Evolutionary conservation across 306 rosid species (phyloP), one percentile per base, ranked within the genome.

Genomic region (Casuarina equisetifolia): DNA sequence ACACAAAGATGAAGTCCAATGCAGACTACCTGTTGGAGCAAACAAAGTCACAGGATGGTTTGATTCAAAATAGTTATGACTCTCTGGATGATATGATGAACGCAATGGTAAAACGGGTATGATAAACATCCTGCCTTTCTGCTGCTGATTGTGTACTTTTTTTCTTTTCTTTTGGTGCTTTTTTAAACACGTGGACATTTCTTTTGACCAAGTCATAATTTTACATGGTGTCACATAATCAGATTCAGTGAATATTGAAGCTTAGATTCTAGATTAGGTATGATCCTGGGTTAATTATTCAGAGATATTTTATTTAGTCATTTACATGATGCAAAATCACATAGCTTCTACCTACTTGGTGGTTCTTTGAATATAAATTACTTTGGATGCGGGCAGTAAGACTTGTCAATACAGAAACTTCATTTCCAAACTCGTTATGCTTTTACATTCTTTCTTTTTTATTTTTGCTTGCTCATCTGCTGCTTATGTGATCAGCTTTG

Each of bases 11-110:
- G 71, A 82, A 82, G 80, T 72, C 76, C 32, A 73, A 72, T 64
- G 89, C 85, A 46, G 80, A 88, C 74, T 72, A 78, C 83, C 62
- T 78, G 39, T 71, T 81, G 68, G 73, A 82, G 55, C 86, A 62
- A 59, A 67, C 81, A 79, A 76, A 79, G 76, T 71, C 82, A 46
- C 88, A 49, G 19, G 89, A 82, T 76, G 89, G 75, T 68, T 78
- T 85, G 38, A 19, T 73, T 79, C 85, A 71, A 50, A 83, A 84
- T 68, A 74, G 35, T 73, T 79, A 68, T 48, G 90, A 42, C 11
- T 80, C 88, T 1, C 69, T 90, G 79, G 92, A 92, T 77, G 93
- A 92, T 75, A 81, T 90, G 69, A 81, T 84, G 78, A 70, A 38
- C 58, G 57, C 86, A 25, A 80, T 89, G 75, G 76, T 73, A 77